Base-by-base conservation (phyloP, 306 rosid genomes). In the Rosa lucieae region DNA sequence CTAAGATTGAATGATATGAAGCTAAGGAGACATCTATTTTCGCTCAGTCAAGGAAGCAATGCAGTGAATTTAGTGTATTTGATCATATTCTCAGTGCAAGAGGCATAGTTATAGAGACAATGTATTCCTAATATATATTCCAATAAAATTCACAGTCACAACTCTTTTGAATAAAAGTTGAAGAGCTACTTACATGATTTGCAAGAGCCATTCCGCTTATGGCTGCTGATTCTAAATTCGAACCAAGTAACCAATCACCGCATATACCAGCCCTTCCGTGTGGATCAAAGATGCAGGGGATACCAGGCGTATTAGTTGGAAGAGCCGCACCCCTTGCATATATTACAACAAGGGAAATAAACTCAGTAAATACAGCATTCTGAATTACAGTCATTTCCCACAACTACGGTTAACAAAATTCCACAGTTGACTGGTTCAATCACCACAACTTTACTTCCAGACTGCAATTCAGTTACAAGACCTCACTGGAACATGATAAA, bases 241-340 rank as follows among this genome's bases (percentile, higher is more conserved):
- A 94, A 85, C 99, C 98, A 10, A 94, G 88, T 7, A 94, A 86
- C 98, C 97, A 94, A 81, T 94, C 99, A 73, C 99, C 97, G 35
- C 97, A 94, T 73, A 92, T 90, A 67, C 99, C 99, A 39, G 97
- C 95, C 79, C 99, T 84, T 82, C 97, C 97, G 0, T 53, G 81
- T 66, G 95, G 97, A 81, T 94, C 97, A 85, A 94, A 94, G 84
- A 94, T 94, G 80, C 92, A 94, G 49, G 99, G 97, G 77, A 91
- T 59, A 72, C 88, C 86, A 4, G 92, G 98, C 51, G 93, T 84
- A 71, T 94, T 94, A 15, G 92, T 89, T 49, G 98, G 97, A 79
- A 94, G 97, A 78, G 93, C 97, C 23, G 97, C 97, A 81, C 95
- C 99, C 99, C 99, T 32, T 94, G 92, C 84, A 83, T 70, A 44